Conservation (phyloP, 805 yeast species). For the Tetrapisispora pingtungensis region DNA sequence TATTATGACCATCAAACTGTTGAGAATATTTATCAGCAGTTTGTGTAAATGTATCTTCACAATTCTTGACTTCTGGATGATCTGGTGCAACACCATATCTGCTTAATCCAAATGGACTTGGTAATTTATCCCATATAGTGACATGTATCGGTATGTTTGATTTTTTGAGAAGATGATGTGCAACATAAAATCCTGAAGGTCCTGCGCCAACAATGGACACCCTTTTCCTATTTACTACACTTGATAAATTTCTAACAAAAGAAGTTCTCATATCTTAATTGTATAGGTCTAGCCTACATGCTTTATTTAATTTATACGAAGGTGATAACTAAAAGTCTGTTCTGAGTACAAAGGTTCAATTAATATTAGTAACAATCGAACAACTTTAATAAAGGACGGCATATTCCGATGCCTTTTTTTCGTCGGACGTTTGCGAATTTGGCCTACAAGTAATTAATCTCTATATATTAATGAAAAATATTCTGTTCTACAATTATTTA, state of each 20-base stretch:
- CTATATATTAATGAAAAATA: too few species aligned
- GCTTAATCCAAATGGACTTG: conserved; percentile 86
- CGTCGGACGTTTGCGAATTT: too few species aligned
- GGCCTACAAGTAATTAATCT: too few species aligned
- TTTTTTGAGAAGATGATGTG: conserved; percentile 54
- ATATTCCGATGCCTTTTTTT: too few species aligned
- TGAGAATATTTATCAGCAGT: conserved; percentile 23
- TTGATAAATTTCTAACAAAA: background rate
- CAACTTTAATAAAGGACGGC: too few species aligned
- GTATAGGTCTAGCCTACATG: too few species aligned
- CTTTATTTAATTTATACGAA: too few species aligned
- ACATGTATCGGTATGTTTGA: conserved; percentile 35
- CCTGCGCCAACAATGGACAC: conserved; percentile 90
- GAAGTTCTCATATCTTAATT: background rate
- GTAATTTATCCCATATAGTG: conserved; percentile 73
- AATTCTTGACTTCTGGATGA: conserved; percentile 90
- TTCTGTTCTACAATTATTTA: too few species aligned
- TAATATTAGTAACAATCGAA: too few species aligned
- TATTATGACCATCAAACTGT: conserved; percentile 14
- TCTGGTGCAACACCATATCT: conserved; percentile 99
- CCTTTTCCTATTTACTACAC: conserved; percentile 6
- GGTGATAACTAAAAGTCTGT: too few species aligned
- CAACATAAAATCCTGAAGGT: conserved; percentile 93
- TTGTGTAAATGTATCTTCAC: conserved; percentile 58
- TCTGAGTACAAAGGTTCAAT: too few species aligned